Base-by-base conservation (phyloP, 257 asterid species). In the Solanum stenotomum region DNA sequence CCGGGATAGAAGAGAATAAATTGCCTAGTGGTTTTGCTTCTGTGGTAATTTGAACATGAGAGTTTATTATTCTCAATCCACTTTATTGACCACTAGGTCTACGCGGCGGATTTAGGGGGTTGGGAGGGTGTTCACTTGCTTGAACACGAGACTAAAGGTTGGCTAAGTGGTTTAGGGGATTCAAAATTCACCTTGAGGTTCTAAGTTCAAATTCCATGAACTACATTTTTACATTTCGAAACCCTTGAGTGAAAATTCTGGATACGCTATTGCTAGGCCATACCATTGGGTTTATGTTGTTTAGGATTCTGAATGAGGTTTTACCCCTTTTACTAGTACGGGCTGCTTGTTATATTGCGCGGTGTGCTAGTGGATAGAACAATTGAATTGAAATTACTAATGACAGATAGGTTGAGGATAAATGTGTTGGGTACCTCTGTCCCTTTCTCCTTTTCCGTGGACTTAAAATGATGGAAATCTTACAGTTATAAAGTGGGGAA, bases 341-440 rank as follows among this genome's bases (percentile, higher is more conserved):
- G 65, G 18, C 6, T 29, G 68, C 61, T 49, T 49, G 67, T 81
- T 81, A 11, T 81, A 46, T 3, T 5, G 85, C 5, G 10, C 2
- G 8, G 29, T 81, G 18, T 46, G n/a, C 68, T 46, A 18, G 42
- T 29, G 42, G 16, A 46, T 86, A 46, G 71, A 37, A 44, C 23
- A 86, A 16, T 42, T 2, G 6, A 72, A 74, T 59, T 56, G 78
- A 87, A 33, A 74, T 87, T 59, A 11, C 85, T 23, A 49, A 52
- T 33, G 82, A 49, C 22, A 63, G 61, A 87, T 87, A 87, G 76
- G 61, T 87, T 76, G 88, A 87, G 85, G 76, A 52, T 52, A 87
- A 87, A 56, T 75, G 61, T 75, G 86, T 87, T 76, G n/a, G 42
- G 8, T 86, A 3, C 85, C 29, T 86, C 68, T 29, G 65, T 33